Base-by-base conservation (phyloP, 495 filamentous ascomycete species). In the Trichoderma orchidacearum region DNA sequence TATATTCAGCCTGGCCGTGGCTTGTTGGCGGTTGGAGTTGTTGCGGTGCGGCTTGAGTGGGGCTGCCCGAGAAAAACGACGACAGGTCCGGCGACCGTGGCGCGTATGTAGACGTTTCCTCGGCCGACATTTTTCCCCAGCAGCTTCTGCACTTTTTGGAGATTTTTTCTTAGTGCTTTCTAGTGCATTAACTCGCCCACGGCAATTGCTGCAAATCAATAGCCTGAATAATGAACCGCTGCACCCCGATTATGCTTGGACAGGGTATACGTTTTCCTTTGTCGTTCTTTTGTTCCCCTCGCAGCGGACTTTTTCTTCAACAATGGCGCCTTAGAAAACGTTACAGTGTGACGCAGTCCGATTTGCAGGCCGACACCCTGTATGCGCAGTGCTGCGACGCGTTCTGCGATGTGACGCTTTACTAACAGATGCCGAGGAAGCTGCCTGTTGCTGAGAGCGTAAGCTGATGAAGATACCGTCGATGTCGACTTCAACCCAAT, bases 81-180 rank as follows among this genome's bases (percentile, higher is more conserved):
- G 76, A 78, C 57, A 81, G 70, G 64, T 80, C 78, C 59, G 78
- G 78, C 55, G 75, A 79, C 67, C 73, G 76, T 59, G 78, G 78
- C 60, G 75, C 77, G 68, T 79, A 81, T 53, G 68, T 64, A 13
- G 51, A 31, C 30, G 51, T 18, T 59, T 63, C 70, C 58, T 69
- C 72, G 57, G 62, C 68, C 38, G 72, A 72, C 73, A 75, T 77
- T 62, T 57, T 57, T 56, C 52, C 23, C 27, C 31, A 30, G n/a
- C 5, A 30, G 28, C 51, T 13, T 17, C 28, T 31, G 28, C 45
- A 50, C 45, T 50, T 12, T 18, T n/a, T n/a, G n/a, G n/a, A n/a
- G n/a, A n/a, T n/a, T n/a, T 12, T 50, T 18, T 13, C 27, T 27
- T 48, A 48, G 41, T 23, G 41, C 41, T 48, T 17, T 28, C n/a